These are phyloP conservation scores for Penicillium longicatenatum DNA, from an alignment of 495 filamentous ascomycete genomes.

Conservation along the genomic window DNA sequence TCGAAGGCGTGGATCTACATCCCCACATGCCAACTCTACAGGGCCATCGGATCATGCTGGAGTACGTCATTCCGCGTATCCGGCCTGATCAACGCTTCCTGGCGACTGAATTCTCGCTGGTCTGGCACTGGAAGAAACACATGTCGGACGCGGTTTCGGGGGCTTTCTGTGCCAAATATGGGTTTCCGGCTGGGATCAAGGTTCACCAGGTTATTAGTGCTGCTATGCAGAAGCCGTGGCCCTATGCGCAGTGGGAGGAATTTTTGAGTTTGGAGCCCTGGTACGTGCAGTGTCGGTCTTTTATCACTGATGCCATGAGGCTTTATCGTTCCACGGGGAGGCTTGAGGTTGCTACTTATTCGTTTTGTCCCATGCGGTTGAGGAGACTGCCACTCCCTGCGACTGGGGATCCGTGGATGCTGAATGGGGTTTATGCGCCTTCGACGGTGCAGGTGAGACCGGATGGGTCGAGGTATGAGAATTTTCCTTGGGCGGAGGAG, in stretches of 20 bases:
- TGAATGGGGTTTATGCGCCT: constrained; percentile 15
- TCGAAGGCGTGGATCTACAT: constrained; percentile 17
- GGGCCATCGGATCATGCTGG: constrained; percentile 13
- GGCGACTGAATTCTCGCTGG: constrained; percentile 16
- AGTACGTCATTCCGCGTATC: constrained; percentile 10
- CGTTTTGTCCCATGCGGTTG: constrained; percentile 11
- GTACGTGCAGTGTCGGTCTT: constrained; percentile 10
- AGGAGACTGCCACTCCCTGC: constrained; percentile 7
- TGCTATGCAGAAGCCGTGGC: constrained; percentile 7
- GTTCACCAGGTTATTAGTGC: constrained; percentile 11
- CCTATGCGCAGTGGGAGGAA: constrained; percentile 12
- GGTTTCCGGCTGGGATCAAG: background rate
- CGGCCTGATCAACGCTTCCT: constrained; percentile 18
- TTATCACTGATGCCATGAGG: constrained; percentile 11
- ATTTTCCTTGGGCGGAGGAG: constrained; percentile 17
- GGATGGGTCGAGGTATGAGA: constrained; percentile 15
- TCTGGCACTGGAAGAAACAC: constrained; percentile 18
- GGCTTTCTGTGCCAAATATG: constrained; percentile 11
- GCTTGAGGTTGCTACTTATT: constrained; percentile 15
- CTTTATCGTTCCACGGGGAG: constrained; percentile 11
- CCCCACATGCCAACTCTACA: constrained; percentile 11
- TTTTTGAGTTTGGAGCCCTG: constrained; percentile 8
- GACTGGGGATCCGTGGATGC: constrained; percentile 14
- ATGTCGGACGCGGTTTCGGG: constrained; percentile 2
- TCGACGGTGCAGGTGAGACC: constrained; percentile 2